Conservation (phyloP, 768 basidiomycete genomes). For the Coprinellus aureogranulatus region DNA sequence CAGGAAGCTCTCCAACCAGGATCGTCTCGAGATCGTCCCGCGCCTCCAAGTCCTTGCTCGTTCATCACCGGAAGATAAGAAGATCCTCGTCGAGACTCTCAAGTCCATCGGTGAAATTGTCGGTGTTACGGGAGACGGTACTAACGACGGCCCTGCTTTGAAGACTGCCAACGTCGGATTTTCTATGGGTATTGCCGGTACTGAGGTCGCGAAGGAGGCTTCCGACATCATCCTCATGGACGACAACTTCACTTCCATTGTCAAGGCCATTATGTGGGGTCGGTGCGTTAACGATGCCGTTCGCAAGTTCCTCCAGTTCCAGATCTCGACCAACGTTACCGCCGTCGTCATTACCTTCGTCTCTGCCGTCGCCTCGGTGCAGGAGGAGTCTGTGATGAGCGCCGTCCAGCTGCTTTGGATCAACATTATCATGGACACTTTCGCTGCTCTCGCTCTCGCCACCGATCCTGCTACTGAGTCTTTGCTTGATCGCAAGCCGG, state of each 20-base stretch:
- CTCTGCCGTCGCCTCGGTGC: slow-evolving; percentile 74
- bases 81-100: slow-evolving; percentile 84
- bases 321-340: slow-evolving; percentile 90
- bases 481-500: slow-evolving; percentile 86
- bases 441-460: slow-evolving; percentile 95
- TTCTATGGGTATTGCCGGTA: slow-evolving; percentile 94
- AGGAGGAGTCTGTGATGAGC: slow-evolving; percentile 82
- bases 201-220: slow-evolving; percentile 98
- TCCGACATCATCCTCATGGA: slow-evolving; percentile 99
- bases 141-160: slow-evolving; percentile 95
- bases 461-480: slow-evolving; percentile 88
- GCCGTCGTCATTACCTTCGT: slow-evolving; percentile 94
- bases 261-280: slow-evolving; percentile 98
- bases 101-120: slow-evolving; percentile 86
- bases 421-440: slow-evolving; percentile 98
- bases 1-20: slow-evolving; percentile 65
- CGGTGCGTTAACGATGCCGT: slow-evolving; percentile 98
- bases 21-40: slow-evolving; percentile 82
- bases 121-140: slow-evolving; percentile 96
- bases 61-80: slow-evolving; percentile 97
- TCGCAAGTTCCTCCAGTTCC: slow-evolving; percentile 96
- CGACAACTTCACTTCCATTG: slow-evolving; percentile 94
- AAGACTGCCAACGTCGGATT: slow-evolving; percentile 97
- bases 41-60: slow-evolving; percentile 95
- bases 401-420: slow-evolving; percentile 98